Evolutionary conservation across 2,329 filamentous ascomycete species (phyloP).

Genomic region (Venturia asperata): DNA sequence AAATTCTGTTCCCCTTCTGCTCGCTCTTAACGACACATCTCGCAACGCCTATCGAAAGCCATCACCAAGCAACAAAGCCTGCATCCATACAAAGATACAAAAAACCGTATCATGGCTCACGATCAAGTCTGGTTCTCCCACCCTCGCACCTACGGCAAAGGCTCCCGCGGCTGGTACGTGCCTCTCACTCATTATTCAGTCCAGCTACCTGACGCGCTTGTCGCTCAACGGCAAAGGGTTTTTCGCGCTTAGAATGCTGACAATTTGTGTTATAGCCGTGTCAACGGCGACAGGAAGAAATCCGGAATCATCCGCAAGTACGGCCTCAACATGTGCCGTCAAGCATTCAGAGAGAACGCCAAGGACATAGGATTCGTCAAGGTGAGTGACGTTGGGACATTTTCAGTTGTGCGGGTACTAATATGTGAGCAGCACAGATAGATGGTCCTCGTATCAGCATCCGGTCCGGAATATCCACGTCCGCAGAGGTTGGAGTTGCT

Average conservation of each 20-base stretch:
- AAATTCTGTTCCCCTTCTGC: neutral
- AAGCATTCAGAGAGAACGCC: conserved; percentile 64
- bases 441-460: neutral
- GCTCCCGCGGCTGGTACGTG: conserved; percentile 82
- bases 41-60: neutral
- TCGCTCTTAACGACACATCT: neutral
- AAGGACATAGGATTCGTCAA: conserved; percentile 62
- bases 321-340: conserved; percentile 76
- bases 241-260: neutral
- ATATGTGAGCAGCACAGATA: neutral
- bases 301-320: conserved; percentile 99
- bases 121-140: conserved; percentile 99
- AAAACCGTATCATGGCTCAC: conserved; percentile 64
- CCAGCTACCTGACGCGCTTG: neutral
- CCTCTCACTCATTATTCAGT: neutral
- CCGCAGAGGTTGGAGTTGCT: neutral
- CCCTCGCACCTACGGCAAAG: conserved; percentile 95
- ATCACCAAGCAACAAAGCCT: neutral
- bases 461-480: neutral
- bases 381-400: conserved; percentile 34
- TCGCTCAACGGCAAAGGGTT: neutral
- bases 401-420: neutral
- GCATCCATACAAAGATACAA: no score
- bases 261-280: neutral
- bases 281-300: conserved; percentile 58